Evolutionary conservation across 345 rosid genomes (phyloP).

Genomic region (Cardamine chenopodiifolia): DNA sequence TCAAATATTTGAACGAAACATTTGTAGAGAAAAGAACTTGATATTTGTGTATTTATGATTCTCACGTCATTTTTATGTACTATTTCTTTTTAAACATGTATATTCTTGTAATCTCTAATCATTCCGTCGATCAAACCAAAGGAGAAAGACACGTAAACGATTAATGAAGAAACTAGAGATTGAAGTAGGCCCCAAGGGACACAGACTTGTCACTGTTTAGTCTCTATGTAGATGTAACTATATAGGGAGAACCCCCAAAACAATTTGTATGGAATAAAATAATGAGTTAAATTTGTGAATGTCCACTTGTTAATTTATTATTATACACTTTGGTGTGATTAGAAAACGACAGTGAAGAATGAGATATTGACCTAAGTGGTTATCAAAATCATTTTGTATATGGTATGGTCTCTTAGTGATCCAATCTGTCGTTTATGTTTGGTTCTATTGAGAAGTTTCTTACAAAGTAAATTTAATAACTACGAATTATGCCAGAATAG

Average conservation of each 20-base stretch:
- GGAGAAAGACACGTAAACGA: constrained; percentile 15
- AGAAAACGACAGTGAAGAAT: constrained; percentile 35
- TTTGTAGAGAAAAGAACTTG: background rate
- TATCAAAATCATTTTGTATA: constrained; percentile 26
- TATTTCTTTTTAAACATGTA: background rate
- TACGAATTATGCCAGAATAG: constrained; percentile 13
- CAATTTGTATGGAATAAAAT: background rate
- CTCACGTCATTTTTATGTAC: background rate
- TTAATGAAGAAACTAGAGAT: constrained; percentile 15
- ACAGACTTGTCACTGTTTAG: constrained; percentile 31
- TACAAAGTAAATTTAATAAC: constrained; percentile 1
- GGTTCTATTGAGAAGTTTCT: constrained; percentile 26
- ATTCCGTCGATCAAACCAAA: background rate
- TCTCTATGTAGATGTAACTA: background rate
- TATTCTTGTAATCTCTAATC: background rate
- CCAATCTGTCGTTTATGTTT: constrained; percentile 31
- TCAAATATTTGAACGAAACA: background rate
- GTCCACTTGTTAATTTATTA: constrained; percentile 12
- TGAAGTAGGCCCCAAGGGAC: constrained; percentile 14
- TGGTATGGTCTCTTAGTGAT: constrained; percentile 26
- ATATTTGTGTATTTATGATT: background rate
- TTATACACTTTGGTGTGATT: background rate
- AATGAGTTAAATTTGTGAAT: background rate
- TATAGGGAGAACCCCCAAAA: constrained; percentile 6
- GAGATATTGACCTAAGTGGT: constrained; percentile 36